These are phyloP conservation scores for Lipomyces spencermartinsiae DNA, from an alignment of 805 yeast species.

Conservation along the genomic window DNA sequence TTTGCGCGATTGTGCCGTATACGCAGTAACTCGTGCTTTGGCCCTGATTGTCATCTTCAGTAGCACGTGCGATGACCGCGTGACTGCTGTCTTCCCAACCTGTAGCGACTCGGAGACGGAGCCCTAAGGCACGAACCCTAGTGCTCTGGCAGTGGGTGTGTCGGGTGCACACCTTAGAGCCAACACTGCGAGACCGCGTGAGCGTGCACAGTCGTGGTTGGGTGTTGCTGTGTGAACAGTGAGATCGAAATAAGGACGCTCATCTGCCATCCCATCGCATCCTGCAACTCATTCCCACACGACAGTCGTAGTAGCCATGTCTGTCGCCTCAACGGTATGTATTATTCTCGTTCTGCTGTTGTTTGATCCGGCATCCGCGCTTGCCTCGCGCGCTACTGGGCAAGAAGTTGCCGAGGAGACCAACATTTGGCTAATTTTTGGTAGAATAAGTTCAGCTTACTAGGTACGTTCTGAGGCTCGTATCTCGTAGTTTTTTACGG, in stretches of 20 bases:
- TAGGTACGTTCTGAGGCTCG: constrained; percentile 18
- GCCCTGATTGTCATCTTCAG: too few relatives aligned
- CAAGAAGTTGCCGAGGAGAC: not conserved
- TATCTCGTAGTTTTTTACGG: not conserved
- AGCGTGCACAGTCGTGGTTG: not conserved
- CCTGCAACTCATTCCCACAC: not conserved
- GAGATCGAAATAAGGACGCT: not conserved
- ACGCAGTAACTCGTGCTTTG: not conserved
- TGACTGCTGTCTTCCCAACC: too few relatives aligned
- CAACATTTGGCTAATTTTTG: not conserved
- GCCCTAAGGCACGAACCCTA: too few relatives aligned
- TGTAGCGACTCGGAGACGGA: too few relatives aligned
- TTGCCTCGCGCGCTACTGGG: not conserved
- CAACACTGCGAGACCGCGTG: not conserved
- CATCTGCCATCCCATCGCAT: not conserved
- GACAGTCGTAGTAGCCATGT: constrained; percentile 22
- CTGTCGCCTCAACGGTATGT: constrained; percentile 32
- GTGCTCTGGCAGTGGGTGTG: too few relatives aligned
- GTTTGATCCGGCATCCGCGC: not conserved
- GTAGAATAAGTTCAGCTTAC: constrained; percentile 35
- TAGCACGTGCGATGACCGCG: too few relatives aligned
- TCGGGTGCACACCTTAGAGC: not conserved
- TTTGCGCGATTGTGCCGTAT: not conserved
- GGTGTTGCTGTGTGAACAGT: not conserved
- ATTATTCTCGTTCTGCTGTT: not conserved